phyloP scores from a whole-genome alignment of 768 basidiomycete species.

The Boletus tomentosulus region DNA sequence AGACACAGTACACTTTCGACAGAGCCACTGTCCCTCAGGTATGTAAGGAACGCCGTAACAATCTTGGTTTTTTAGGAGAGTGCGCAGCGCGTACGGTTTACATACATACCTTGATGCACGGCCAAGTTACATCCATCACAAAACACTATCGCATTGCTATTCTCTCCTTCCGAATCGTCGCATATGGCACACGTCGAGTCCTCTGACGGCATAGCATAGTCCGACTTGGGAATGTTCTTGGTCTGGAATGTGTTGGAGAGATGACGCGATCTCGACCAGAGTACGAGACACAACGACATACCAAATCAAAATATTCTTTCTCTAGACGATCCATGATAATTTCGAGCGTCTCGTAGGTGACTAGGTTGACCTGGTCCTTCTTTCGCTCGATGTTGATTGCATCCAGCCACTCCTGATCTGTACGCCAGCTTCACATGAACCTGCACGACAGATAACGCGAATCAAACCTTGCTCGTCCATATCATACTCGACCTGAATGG shows the following conservation, averaged over 20 bases:
- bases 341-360: constrained; percentile 87
- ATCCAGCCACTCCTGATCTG: constrained; percentile 96
- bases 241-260: constrained; percentile 47
- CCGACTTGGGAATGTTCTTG: constrained; percentile 88
- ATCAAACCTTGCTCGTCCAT: constrained; percentile 95
- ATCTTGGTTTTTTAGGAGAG: constrained; percentile 47
- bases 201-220: constrained; percentile 84
- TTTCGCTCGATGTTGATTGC: constrained; percentile 75
- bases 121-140: constrained; percentile 99
- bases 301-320: constrained; percentile 98
- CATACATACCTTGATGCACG: constrained; percentile 90
- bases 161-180: constrained; percentile 98
- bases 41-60: constrained; percentile 99
- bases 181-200: constrained; percentile 97
- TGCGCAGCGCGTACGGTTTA: not conserved
- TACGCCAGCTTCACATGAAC: constrained; percentile 1
- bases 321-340: constrained; percentile 96
- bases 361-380: constrained; percentile 63
- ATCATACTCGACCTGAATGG: constrained; percentile 95
- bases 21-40: constrained; percentile 99
- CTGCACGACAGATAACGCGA: not conserved
- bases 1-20: constrained; percentile 95
- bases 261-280: constrained; percentile 1
- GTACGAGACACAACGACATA: constrained; percentile 34
- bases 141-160: constrained; percentile 98